Conservation (phyloP, 2,329 filamentous ascomycete genomes). For the Talaromyces funiculosus region DNA sequence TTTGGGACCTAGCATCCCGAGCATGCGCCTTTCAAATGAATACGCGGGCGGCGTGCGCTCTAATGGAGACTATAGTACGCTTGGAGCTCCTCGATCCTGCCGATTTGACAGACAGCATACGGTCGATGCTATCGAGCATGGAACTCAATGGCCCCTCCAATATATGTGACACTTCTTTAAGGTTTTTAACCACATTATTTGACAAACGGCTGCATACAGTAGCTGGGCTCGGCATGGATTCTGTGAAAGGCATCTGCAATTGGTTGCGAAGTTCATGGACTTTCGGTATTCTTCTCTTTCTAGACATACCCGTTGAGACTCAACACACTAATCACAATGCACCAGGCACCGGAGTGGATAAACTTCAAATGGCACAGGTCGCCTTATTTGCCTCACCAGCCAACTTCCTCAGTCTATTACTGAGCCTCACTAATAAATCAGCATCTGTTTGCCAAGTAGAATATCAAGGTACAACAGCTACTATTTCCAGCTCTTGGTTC, state of each 20-base stretch:
- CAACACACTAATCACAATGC: constrained; percentile 12
- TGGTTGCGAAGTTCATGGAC: constrained; percentile 83
- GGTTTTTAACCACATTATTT: constrained; percentile 65
- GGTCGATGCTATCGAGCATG: constrained; percentile 66
- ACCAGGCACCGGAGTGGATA: constrained; percentile 56
- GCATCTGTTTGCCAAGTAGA: constrained; percentile 21
- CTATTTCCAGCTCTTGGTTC: constrained; percentile 36
- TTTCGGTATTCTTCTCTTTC: constrained; percentile 55
- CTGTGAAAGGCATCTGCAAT: constrained; percentile 65
- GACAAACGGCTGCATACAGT: constrained; percentile 61
- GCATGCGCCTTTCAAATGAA: constrained; percentile 64
- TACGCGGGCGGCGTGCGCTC: constrained; percentile 70
- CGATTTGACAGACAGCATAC: constrained; percentile 62
- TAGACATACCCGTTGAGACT: neutral
- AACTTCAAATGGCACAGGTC: constrained; percentile 59
- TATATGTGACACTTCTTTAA: constrained; percentile 72
- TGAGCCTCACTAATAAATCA: constrained; percentile 58
- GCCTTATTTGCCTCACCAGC: constrained; percentile 58
- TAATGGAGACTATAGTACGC: constrained; percentile 64
- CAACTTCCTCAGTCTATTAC: constrained; percentile 64
- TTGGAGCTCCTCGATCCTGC: constrained; percentile 62
- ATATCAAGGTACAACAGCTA: constrained; percentile 24
- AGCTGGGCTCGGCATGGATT: constrained; percentile 61
- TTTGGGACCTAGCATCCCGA: constrained; percentile 70
- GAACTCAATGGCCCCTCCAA: constrained; percentile 75